These are phyloP conservation scores for Tuber calosporum DNA, from an alignment of 495 filamentous ascomycete genomes.

Conservation along the genomic window DNA sequence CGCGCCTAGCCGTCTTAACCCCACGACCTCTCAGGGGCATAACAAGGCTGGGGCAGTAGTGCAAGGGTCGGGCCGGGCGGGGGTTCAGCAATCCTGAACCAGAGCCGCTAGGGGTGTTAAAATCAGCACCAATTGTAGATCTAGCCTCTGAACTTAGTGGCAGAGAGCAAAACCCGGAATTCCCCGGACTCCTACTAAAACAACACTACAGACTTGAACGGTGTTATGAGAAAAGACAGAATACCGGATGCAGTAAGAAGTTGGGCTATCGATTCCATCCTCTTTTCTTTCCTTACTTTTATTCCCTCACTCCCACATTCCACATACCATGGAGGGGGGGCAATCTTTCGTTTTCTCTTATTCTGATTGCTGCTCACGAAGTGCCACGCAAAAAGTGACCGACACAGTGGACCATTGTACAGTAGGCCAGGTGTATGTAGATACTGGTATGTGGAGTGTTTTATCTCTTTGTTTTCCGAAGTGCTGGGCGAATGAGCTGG, in stretches of 20 bases:
- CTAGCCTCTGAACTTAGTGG: neutral
- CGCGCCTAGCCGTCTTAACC: neutral
- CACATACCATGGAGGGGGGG: neutral
- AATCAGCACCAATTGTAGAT: neutral
- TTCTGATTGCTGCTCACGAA: neutral
- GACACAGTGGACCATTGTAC: neutral
- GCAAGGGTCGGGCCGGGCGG: neutral
- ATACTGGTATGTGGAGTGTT: neutral
- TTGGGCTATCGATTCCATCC: neutral
- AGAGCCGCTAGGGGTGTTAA: neutral
- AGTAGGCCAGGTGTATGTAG: neutral
- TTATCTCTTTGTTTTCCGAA: neutral
- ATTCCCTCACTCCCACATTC: neutral
- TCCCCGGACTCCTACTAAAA: neutral
- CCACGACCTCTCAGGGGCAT: neutral
- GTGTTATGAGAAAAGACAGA: neutral
- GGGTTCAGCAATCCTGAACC: neutral
- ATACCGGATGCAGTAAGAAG: neutral
- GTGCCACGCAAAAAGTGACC: neutral
- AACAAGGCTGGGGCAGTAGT: neutral
- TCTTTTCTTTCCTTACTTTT: neutral
- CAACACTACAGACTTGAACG: neutral
- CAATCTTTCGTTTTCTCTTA: neutral
- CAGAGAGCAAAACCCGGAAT: neutral
- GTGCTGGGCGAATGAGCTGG: neutral